These are phyloP conservation scores for Pachysolen tannophilus DNA, from an alignment of 805 yeast species.

Conservation along the genomic window DNA sequence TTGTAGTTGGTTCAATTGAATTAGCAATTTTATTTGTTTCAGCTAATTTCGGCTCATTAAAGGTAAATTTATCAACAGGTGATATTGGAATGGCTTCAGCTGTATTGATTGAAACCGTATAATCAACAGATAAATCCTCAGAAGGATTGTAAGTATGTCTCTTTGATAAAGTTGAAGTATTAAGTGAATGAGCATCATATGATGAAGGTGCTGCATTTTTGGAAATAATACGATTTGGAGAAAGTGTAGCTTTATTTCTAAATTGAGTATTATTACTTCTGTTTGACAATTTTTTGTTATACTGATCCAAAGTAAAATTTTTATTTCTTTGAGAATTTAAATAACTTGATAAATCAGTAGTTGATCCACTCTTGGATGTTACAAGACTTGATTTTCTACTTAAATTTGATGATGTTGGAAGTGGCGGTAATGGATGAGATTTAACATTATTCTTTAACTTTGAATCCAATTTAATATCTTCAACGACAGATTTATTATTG, in stretches of 20 bases:
- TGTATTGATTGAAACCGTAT: conserved; percentile 4
- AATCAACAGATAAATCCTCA: conserved; percentile 6
- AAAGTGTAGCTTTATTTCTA: no score
- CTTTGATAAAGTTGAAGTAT: neutral
- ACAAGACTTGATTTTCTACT: neutral
- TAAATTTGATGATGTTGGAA: no score
- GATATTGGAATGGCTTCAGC: conserved; percentile 7
- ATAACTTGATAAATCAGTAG: conserved; percentile 5
- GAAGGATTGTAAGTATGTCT: conserved; percentile 2
- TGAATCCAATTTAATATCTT: neutral
- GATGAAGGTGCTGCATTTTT: neutral
- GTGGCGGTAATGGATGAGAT: no score
- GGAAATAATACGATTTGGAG: neutral
- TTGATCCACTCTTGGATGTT: conserved; percentile 1
- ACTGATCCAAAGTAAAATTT: conserved; percentile 4
- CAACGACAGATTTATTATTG: neutral
- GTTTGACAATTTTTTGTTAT: conserved; percentile 1
- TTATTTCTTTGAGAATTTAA: conserved; percentile 3
- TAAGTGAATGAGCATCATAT: neutral
- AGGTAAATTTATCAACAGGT: conserved; percentile 7
- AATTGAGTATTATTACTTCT: neutral
- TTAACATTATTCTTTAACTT: no score
- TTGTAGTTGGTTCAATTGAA: neutral
- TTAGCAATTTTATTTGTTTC: no score
- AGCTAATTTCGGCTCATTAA: conserved; percentile 6